Conservation (phyloP, 768 basidiomycete genomes). For the Leccinum arenicola region DNA sequence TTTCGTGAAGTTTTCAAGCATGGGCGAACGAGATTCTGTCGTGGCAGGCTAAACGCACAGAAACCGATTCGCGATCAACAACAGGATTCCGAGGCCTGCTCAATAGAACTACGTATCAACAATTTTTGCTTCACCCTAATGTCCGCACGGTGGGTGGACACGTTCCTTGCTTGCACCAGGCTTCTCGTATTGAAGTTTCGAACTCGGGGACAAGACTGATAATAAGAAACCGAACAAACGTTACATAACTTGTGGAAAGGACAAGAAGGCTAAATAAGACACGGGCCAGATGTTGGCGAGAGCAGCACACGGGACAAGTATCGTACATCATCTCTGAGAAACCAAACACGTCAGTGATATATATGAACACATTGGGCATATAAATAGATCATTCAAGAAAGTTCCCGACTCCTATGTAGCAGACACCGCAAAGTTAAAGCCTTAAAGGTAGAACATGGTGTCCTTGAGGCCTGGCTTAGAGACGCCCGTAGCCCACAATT, state of each 20-base stretch:
- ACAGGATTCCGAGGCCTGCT: background rate
- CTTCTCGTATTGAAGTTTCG: background rate
- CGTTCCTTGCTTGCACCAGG: background rate
- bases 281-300: background rate
- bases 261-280: background rate
- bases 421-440: constrained; percentile 25
- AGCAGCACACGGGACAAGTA: background rate
- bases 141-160: background rate
- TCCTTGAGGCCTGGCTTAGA: constrained; percentile 48
- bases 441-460: constrained; percentile 70
- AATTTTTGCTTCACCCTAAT: constrained; percentile 3
- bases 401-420: background rate
- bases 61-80: constrained; percentile 16
- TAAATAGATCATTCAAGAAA: background rate
- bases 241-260: background rate
- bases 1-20: background rate
- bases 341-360: background rate
- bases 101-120: constrained; percentile 7
- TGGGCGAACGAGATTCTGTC: background rate
- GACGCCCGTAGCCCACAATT: constrained; percentile 58
- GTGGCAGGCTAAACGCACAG: constrained; percentile 9
- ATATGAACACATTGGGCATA: background rate
- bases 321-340: background rate
- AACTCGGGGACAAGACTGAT: background rate
- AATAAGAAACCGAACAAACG: background rate